Evolutionary conservation across 2,329 filamentous ascomycete species (phyloP).

Genomic region (Huntiella bhutanensis): DNA sequence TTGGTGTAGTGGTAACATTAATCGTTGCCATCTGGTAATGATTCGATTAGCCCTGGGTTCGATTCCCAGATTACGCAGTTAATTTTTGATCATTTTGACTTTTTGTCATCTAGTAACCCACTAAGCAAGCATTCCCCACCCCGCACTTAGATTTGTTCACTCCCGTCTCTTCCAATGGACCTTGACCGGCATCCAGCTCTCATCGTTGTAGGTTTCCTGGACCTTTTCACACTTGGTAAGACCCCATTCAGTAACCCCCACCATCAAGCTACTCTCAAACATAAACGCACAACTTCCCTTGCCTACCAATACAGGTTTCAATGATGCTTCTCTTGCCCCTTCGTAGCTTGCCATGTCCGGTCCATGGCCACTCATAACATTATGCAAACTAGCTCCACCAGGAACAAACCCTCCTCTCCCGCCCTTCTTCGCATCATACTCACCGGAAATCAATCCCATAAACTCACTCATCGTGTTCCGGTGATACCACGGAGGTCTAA

Average conservation of each 20-base stretch:
- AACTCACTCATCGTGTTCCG: constrained; percentile 49
- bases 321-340: constrained; percentile 34
- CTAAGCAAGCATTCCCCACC: too few species aligned
- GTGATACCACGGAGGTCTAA: constrained; percentile 56
- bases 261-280: constrained; percentile 51
- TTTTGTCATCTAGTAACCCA: neutral
- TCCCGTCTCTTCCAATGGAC: constrained; percentile 37
- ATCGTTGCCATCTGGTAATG: constrained; percentile 2
- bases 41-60: constrained; percentile 3
- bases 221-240: constrained; percentile 37
- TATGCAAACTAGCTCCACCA: constrained; percentile 44
- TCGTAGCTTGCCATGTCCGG: constrained; percentile 39
- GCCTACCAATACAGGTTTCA: constrained; percentile 38
- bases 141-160: constrained; percentile 8
- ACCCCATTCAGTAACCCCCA: constrained; percentile 55
- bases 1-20: constrained; percentile 5
- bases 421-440: constrained; percentile 43
- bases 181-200: constrained; percentile 58
- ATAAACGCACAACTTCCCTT: constrained; percentile 46
- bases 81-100: neutral
- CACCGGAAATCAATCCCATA: constrained; percentile 39
- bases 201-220: constrained; percentile 52
- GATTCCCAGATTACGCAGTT: constrained; percentile 3
- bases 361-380: constrained; percentile 50
- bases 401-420: constrained; percentile 34